Evolutionary conservation across 179 eudicot species (phyloP).

Genomic region (Silene vulgaris): DNA sequence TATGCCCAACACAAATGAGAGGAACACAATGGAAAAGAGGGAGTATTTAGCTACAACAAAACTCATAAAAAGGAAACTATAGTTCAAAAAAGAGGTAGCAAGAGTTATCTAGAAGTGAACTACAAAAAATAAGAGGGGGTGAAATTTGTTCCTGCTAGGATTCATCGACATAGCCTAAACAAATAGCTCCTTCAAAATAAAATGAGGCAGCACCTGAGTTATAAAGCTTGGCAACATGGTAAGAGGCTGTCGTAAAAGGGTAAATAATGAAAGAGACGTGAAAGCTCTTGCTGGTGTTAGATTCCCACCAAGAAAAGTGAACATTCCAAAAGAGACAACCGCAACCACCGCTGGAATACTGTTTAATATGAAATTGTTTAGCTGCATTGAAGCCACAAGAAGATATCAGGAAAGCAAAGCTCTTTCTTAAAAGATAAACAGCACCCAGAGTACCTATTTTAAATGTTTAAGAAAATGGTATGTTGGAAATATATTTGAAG

Average conservation of each 20-base stretch:
- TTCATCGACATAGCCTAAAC: background rate
- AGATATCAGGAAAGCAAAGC: background rate
- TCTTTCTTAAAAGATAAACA: background rate
- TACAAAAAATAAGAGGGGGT: background rate
- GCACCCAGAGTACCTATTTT: background rate
- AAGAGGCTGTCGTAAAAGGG: conserved; percentile 23
- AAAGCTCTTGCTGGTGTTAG: conserved; percentile 30
- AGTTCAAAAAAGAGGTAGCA: background rate
- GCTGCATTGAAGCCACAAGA: conserved; percentile 18
- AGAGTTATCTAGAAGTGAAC: background rate
- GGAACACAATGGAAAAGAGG: too few species aligned
- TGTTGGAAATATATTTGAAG: background rate
- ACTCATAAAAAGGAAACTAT: too few species aligned
- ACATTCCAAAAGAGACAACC: conserved; percentile 27
- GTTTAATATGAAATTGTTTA: conserved; percentile 23
- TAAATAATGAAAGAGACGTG: conserved; percentile 26
- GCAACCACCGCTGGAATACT: conserved; percentile 26
- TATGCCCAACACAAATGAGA: too few species aligned
- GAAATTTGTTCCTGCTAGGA: background rate
- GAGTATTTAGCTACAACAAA: too few species aligned
- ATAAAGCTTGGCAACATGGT: conserved; percentile 23
- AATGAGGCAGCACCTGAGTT: conserved; percentile 21
- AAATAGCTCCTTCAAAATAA: background rate
- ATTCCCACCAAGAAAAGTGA: conserved; percentile 25
- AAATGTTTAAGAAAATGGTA: background rate